These are phyloP conservation scores for Wickerhamomyces canadensis DNA, from an alignment of 805 yeast genomes.

Conservation along the genomic window DNA sequence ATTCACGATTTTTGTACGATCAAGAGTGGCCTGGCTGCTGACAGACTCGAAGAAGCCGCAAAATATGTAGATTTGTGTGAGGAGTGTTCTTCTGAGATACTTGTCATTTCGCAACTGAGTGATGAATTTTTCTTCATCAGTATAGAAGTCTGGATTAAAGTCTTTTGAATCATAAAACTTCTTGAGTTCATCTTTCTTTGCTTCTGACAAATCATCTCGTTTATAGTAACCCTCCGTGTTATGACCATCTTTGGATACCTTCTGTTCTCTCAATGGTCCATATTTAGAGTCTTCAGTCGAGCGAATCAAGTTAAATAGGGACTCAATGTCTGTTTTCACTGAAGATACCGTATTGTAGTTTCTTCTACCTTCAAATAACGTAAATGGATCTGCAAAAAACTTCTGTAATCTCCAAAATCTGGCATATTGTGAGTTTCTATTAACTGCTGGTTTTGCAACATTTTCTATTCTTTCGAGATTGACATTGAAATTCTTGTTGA, in stretches of 20 bases:
- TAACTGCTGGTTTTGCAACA: neutral
- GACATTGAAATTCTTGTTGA: constrained; percentile 11
- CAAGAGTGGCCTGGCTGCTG: neutral
- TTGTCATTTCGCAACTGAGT: constrained; percentile 14
- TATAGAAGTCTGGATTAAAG: constrained; percentile 13
- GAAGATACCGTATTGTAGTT: neutral
- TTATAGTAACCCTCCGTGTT: constrained; percentile 6
- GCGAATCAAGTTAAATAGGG: neutral
- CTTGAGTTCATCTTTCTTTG: constrained; percentile 7
- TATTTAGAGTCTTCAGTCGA: neutral
- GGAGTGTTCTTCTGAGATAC: constrained; percentile 12
- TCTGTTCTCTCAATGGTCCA: neutral
- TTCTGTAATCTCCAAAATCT: constrained; percentile 18
- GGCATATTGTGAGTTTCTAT: neutral
- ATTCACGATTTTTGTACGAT: neutral
- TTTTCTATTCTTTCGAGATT: constrained; percentile 13
- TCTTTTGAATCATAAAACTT: constrained; percentile 11
- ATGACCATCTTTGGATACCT: neutral
- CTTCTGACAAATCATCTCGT: constrained; percentile 6
- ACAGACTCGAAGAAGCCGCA: constrained; percentile 1
- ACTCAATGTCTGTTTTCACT: constrained; percentile 1
- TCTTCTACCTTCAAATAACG: neutral
- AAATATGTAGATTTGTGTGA: constrained; percentile 8
- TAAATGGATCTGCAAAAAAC: constrained; percentile 15
- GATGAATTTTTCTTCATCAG: constrained; percentile 10